phyloP scores from a whole-genome alignment of 441 rosid species.

The Syzygium malaccense region DNA sequence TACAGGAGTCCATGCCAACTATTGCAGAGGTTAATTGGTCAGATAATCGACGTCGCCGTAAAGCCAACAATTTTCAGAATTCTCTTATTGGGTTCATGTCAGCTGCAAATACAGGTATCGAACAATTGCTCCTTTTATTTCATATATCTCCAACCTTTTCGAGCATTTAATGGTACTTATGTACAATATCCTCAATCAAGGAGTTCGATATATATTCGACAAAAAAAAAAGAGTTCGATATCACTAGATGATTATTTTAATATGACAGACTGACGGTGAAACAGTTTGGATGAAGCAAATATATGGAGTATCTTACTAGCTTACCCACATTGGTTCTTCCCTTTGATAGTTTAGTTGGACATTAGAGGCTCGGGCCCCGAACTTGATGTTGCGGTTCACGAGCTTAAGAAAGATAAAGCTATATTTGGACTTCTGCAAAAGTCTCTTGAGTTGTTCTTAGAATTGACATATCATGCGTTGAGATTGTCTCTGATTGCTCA shows the following conservation, averaged over 20 bases:
- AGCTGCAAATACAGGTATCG: slow-evolving; percentile 44
- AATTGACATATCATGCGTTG: neutral
- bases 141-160: neutral
- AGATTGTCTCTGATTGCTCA: neutral
- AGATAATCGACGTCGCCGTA: slow-evolving; percentile 30
- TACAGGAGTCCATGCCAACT: slow-evolving; percentile 10
- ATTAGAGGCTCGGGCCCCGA: neutral
- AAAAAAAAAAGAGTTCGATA: neutral
- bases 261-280: neutral
- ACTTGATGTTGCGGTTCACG: neutral
- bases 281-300: neutral
- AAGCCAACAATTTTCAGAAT: slow-evolving; percentile 42
- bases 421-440: neutral
- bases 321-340: neutral
- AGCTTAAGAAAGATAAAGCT: neutral
- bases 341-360: neutral
- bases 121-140: neutral
- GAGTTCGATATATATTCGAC: neutral
- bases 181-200: neutral
- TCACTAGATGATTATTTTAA: neutral
- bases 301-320: neutral
- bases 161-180: neutral
- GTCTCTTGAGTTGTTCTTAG: neutral
- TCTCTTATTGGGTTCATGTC: slow-evolving; percentile 75
- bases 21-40: slow-evolving; percentile 19